A percentile compares a stretch with the other conserved stretches of the same genome.
Evolutionary conservation across 441 rosid genomes (phyloP).

Genomic region (Jatropha podagrica): DNA sequence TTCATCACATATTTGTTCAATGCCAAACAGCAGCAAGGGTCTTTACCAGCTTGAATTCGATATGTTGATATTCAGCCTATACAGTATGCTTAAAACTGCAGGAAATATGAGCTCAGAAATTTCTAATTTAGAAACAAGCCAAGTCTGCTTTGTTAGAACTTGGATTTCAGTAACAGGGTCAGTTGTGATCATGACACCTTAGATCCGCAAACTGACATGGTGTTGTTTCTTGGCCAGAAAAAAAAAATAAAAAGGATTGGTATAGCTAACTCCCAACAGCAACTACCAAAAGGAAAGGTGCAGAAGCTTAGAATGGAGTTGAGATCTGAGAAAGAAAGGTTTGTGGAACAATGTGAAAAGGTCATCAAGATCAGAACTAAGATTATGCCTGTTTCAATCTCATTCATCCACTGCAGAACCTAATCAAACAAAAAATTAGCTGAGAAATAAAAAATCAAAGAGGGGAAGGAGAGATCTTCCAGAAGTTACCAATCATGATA

Average conservation of each 20-base stretch:
- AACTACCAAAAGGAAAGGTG: not conserved
- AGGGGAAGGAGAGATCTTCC: not conserved
- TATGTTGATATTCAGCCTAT: not conserved
- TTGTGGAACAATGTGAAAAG: not conserved
- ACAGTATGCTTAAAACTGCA: not conserved
- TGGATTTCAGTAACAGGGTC: not conserved
- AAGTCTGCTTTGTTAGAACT: not conserved
- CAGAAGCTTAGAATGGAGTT: not conserved
- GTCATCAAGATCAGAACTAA: not conserved
- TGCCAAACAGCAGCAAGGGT: not conserved
- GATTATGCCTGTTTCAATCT: not conserved
- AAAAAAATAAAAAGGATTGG: not conserved
- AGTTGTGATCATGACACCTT: not conserved
- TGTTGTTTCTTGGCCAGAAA: not conserved
- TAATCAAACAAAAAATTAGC: not conserved
- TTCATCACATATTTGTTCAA: not conserved
- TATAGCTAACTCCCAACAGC: not conserved
- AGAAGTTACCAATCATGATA: constrained; percentile 83
- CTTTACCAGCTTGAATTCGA: not conserved
- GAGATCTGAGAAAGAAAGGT: not conserved
- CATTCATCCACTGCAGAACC: not conserved
- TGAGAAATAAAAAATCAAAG: not conserved
- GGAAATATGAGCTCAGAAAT: not conserved
- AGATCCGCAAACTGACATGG: not conserved
- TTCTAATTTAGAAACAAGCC: constrained; percentile 1